These are phyloP conservation scores for Hymenochaete sp. DNA, from an alignment of 1,284 basidiomycete genomes.

Conservation along the genomic window DNA sequence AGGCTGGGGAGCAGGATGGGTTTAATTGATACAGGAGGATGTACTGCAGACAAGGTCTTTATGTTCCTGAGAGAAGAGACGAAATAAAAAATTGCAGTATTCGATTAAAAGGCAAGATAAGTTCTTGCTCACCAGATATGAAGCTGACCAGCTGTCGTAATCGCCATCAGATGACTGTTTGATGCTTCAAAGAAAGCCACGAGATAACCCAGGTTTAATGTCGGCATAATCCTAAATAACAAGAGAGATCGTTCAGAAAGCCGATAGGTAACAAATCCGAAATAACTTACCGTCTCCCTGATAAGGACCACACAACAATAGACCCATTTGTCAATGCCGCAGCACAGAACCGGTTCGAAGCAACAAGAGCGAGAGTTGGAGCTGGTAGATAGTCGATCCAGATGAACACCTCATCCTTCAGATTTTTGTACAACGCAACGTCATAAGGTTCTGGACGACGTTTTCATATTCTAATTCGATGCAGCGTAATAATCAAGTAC, in stretches of 20 bases:
- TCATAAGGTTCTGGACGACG: slow-evolving; percentile 66
- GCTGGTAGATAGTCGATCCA: slow-evolving; percentile 86
- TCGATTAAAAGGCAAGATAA: neutral
- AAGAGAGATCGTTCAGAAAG: slow-evolving; percentile 17
- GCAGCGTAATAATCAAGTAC: slow-evolving; percentile 21
- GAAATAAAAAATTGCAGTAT: slow-evolving; percentile 3
- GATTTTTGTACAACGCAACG: slow-evolving; percentile 53
- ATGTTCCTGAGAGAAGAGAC: slow-evolving; percentile 50
- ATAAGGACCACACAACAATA: slow-evolving; percentile 70
- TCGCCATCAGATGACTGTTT: slow-evolving; percentile 55
- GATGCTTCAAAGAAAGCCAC: slow-evolving; percentile 60
- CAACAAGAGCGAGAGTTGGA: slow-evolving; percentile 57
- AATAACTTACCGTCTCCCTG: slow-evolving; percentile 60
- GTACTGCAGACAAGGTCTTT: slow-evolving; percentile 51
- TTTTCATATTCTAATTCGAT: neutral
- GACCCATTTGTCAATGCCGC: slow-evolving; percentile 70
- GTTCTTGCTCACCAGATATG: slow-evolving; percentile 59
- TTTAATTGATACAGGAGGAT: slow-evolving; percentile 55
- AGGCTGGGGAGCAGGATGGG: slow-evolving; percentile 39
- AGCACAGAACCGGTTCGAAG: slow-evolving; percentile 63
- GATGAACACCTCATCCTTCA: slow-evolving; percentile 44
- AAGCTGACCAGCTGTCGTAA: slow-evolving; percentile 65
- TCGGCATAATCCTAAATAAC: slow-evolving; percentile 56
- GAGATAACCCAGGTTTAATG: slow-evolving; percentile 63
- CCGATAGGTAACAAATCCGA: neutral